phyloP scores from a whole-genome alignment of 2,329 filamentous ascomycete genomes.

The Colletotrichum sp. region DNA sequence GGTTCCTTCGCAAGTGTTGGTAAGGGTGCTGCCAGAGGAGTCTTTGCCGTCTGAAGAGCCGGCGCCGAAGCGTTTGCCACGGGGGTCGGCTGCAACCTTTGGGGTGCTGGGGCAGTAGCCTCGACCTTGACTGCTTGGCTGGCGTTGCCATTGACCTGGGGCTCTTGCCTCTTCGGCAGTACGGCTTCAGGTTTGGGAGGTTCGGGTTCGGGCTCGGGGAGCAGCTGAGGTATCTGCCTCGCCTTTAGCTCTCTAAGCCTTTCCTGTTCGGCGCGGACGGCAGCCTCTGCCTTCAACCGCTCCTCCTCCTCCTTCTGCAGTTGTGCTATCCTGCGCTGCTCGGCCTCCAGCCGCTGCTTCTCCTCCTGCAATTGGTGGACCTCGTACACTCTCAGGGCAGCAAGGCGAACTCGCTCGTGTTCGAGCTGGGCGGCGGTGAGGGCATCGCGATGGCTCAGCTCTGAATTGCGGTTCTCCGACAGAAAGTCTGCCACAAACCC shows the following conservation, averaged over 20 bases:
- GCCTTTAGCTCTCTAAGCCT: constrained; percentile 51
- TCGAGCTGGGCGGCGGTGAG: constrained; percentile 68
- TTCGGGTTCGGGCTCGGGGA: constrained; percentile 38
- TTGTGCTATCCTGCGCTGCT: constrained; percentile 46
- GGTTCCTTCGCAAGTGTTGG: constrained; percentile 5
- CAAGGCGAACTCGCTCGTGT: constrained; percentile 67
- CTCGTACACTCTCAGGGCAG: constrained; percentile 52
- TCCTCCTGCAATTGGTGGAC: constrained; percentile 51
- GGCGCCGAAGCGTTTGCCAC: constrained; percentile 14
- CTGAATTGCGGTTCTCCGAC: constrained; percentile 63
- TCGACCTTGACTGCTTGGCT: constrained; percentile 13
- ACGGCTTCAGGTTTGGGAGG: constrained; percentile 27
- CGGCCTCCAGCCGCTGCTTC: constrained; percentile 43
- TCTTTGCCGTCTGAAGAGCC: constrained; percentile 13
- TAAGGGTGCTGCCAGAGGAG: constrained; percentile 19
- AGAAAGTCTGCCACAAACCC: constrained; percentile 65
- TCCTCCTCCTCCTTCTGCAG: constrained; percentile 51
- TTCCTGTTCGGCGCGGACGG: constrained; percentile 50
- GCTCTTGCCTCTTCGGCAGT: constrained; percentile 18
- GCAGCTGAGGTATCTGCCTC: constrained; percentile 48
- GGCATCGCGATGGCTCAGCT: constrained; percentile 67
- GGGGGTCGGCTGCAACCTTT: constrained; percentile 11
- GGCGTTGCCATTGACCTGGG: constrained; percentile 24
- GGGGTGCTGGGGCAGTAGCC: not conserved
- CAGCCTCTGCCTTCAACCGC: constrained; percentile 47